phyloP scores from a whole-genome alignment of 2,329 filamentous ascomycete species.

The Thielaviopsis musarum region DNA sequence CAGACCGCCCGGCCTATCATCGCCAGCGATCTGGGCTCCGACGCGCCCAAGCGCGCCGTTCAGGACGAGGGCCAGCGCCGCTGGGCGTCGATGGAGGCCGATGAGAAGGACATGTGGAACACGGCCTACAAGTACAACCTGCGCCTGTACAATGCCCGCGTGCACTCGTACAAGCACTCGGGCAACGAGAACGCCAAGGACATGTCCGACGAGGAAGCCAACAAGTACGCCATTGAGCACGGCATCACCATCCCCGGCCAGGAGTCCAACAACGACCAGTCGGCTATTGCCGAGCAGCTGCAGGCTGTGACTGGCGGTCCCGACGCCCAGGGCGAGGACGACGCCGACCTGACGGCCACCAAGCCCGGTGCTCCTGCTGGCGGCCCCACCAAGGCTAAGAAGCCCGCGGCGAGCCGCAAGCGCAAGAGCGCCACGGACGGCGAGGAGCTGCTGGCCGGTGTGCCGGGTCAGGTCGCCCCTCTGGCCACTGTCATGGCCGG shows the following conservation, averaged over 20 bases:
- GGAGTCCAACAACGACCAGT: slow-evolving; percentile 28
- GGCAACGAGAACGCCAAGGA: slow-evolving; percentile 41
- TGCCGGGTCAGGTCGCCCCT: slow-evolving; percentile 22
- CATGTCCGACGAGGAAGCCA: slow-evolving; percentile 44
- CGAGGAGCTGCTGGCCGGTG: slow-evolving; percentile 20
- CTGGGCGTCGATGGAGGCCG: slow-evolving; percentile 61
- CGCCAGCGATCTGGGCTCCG: slow-evolving; percentile 56
- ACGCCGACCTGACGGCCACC: slow-evolving; percentile 20
- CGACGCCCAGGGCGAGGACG: slow-evolving; percentile 25
- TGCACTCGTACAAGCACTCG: slow-evolving; percentile 42
- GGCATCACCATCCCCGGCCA: slow-evolving; percentile 37
- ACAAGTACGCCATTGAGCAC: slow-evolving; percentile 42
- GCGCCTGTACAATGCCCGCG: slow-evolving; percentile 46
- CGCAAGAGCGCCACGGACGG: slow-evolving; percentile 30
- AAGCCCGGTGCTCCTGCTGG: slow-evolving; percentile 12
- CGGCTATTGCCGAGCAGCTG: slow-evolving; percentile 43
- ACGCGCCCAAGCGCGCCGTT: slow-evolving; percentile 69
- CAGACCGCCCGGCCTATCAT: slow-evolving; percentile 74
- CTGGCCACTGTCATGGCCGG: slow-evolving; percentile 23
- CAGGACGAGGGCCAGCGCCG: slow-evolving; percentile 73
- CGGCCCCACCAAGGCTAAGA: slow-evolving; percentile 39
- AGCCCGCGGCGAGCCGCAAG: slow-evolving; percentile 33
- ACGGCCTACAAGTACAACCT: slow-evolving; percentile 51
- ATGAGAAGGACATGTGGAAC: slow-evolving; percentile 56
- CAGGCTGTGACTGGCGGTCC: slow-evolving; percentile 23